Evolutionary conservation across 2,329 filamentous ascomycete species (phyloP).

Genomic region (Myriosclerotinia duriaeana): DNA sequence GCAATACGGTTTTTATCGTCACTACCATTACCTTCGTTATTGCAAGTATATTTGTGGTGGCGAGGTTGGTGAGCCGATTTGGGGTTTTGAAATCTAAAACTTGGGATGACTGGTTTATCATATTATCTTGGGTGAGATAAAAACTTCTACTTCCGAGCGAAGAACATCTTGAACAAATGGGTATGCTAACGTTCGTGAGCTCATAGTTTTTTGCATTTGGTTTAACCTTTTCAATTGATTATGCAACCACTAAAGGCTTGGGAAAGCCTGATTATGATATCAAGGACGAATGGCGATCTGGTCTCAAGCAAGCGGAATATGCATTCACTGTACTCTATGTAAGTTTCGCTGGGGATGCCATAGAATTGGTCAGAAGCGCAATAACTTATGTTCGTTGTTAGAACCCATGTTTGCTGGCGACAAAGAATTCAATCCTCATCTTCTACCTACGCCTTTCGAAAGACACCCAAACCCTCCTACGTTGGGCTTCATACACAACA

Average conservation of each 20-base stretch:
- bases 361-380: background rate
- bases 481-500: slow-evolving; percentile 77
- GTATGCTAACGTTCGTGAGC: background rate
- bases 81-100: slow-evolving; percentile 70
- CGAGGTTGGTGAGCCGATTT: slow-evolving; percentile 70
- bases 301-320: slow-evolving; percentile 61
- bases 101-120: slow-evolving; percentile 79
- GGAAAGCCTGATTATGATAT: slow-evolving; percentile 68
- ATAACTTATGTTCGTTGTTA: slow-evolving; percentile 41
- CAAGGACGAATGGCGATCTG: slow-evolving; percentile 46
- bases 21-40: slow-evolving; percentile 67
- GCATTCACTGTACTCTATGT: slow-evolving; percentile 64
- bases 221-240: slow-evolving; percentile 64
- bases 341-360: slow-evolving; percentile 35
- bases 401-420: slow-evolving; percentile 87
- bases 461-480: slow-evolving; percentile 72
- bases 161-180: background rate
- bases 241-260: slow-evolving; percentile 62
- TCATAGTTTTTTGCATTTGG: slow-evolving; percentile 58
- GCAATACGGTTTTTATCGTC: slow-evolving; percentile 65
- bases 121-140: slow-evolving; percentile 66
- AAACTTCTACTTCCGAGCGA: background rate
- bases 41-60: slow-evolving; percentile 71
- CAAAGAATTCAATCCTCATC: slow-evolving; percentile 87
- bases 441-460: slow-evolving; percentile 85